Percentiles rank a stretch among this genome's conserved stretches.
These are phyloP conservation scores for Emmonsia crescens DNA, from an alignment of 2,329 filamentous ascomycete species.

Conservation along the genomic window DNA sequence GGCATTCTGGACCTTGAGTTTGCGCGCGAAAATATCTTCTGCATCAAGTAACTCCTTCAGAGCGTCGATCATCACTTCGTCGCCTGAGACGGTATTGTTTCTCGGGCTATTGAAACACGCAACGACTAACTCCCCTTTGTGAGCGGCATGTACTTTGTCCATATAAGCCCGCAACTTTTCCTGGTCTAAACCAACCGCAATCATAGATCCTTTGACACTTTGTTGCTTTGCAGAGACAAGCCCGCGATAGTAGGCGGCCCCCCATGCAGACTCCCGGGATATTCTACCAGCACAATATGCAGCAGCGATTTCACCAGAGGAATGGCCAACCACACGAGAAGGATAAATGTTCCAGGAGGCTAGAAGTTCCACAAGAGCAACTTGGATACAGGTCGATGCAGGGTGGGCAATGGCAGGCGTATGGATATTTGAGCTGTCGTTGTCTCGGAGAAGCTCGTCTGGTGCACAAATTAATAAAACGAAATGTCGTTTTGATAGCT, in stretches of 20 bases:
- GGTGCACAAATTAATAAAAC: slow-evolving; percentile 4
- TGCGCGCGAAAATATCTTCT: slow-evolving; percentile 17
- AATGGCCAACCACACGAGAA: slow-evolving; percentile 23
- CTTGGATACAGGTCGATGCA: slow-evolving; percentile 24
- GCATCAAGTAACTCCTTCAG: slow-evolving; percentile 12
- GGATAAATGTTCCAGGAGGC: slow-evolving; percentile 16
- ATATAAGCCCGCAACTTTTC: slow-evolving; percentile 8
- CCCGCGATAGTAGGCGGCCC: slow-evolving; percentile 19
- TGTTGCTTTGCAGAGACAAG: slow-evolving; percentile 4
- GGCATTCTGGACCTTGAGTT: slow-evolving; percentile 20
- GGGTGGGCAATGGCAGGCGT: slow-evolving; percentile 22
- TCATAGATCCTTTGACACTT: slow-evolving; percentile 20
- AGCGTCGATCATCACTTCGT: slow-evolving; percentile 14
- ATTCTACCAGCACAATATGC: slow-evolving; percentile 22
- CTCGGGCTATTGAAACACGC: slow-evolving; percentile 24
- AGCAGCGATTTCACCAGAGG: slow-evolving; percentile 27
- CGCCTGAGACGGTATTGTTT: slow-evolving; percentile 25
- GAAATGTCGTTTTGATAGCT: neutral
- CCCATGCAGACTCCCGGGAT: slow-evolving; percentile 9
- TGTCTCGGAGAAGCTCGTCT: slow-evolving; percentile 11
- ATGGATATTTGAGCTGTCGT: slow-evolving; percentile 12
- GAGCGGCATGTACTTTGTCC: slow-evolving; percentile 1
- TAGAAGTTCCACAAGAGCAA: slow-evolving; percentile 24
- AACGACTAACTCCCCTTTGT: slow-evolving; percentile 11
- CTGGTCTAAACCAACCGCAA: slow-evolving; percentile 19